A percentile compares a stretch with the other conserved stretches of the same genome.
phyloP scores from a whole-genome alignment of 495 filamentous ascomycete genomes.

The Darksidea phi region DNA sequence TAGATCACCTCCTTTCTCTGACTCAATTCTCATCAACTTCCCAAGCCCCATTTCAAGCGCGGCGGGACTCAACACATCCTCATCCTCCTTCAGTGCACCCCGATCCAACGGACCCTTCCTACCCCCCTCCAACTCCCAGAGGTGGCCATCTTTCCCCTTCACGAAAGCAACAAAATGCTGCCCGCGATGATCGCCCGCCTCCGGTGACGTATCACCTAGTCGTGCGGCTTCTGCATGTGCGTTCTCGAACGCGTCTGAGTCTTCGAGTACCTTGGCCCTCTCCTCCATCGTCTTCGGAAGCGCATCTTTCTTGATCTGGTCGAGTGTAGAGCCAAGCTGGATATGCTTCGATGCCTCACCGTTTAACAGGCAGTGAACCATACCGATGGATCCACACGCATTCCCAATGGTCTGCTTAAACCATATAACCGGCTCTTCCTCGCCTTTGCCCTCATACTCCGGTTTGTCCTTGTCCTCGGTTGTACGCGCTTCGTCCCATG shows the following conservation, averaged over 20 bases:
- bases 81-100: constrained; percentile 26
- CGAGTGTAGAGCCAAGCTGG: constrained; percentile 49
- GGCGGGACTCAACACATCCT: constrained; percentile 25
- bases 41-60: constrained; percentile 25
- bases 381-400: constrained; percentile 80
- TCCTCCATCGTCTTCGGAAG: constrained; percentile 54
- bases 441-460: constrained; percentile 52
- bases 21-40: constrained; percentile 25
- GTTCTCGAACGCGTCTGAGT: constrained; percentile 65
- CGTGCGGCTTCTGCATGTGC: constrained; percentile 71
- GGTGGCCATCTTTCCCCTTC: constrained; percentile 32
- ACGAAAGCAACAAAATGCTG: constrained; percentile 34
- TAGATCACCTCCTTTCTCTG: constrained; percentile 25
- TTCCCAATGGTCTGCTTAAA: constrained; percentile 89
- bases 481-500: constrained; percentile 17
- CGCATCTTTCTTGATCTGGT: constrained; percentile 49
- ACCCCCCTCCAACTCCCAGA: constrained; percentile 37
- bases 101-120: constrained; percentile 37
- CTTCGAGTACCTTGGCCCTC: constrained; percentile 70
- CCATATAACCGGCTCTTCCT: constrained; percentile 70
- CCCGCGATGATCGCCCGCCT: constrained; percentile 3
- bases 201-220: constrained; percentile 55
- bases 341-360: constrained; percentile 50
- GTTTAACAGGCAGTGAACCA: constrained; percentile 73
- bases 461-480: constrained; percentile 23